Base-by-base conservation (phyloP, 306 rosid genomes). In the Dryas alaskensis region DNA sequence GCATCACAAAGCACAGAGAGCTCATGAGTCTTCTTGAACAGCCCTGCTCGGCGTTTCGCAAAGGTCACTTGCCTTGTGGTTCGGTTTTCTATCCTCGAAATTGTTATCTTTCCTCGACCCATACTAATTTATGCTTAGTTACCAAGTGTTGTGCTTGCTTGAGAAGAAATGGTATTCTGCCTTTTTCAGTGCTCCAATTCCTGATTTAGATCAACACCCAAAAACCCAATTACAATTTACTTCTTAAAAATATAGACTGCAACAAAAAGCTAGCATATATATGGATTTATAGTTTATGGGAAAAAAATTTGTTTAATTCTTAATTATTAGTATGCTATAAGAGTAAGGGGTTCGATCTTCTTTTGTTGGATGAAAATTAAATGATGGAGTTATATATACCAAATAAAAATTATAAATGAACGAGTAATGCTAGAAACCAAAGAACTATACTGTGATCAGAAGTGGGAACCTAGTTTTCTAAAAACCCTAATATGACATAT, bases 1-100 rank as follows among this genome's bases (percentile, higher is more conserved):
- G 92, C 96, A 47, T 90, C 96, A 44, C 96, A 90, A 0, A 90
- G 81, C 11, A 90, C 90, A 19, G 93, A 86, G n/a, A 90, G 96
- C 40, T 90, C 96, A 53, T 76, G 87, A 2, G 96, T 88, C 78
- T 90, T 90, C 86, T 90, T 90, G 27, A 90, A 13, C 9, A 90
- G 73, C 0, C 96, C 91, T 0, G 68, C 72, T 51, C 93, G 59
- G 51, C 96, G 79, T 70, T 90, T 90, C 0, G 88, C 78, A 73
- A 90, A 90, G 0, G 96, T 88, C 1, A 88, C 90, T 47, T 90
- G 96, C 78, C 96, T 83, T 4, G 85, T 80, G 58, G 89, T 88
- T 13, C 74, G 83, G 80, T 90, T 88, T 77, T 90, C 67, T 1
- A 90, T 90, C 81, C 84, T 90, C 77, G 81, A 81, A 8, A 90